These are phyloP conservation scores for Macrotyloma uniflorum DNA, from an alignment of 306 rosid genomes.

Conservation along the genomic window DNA sequence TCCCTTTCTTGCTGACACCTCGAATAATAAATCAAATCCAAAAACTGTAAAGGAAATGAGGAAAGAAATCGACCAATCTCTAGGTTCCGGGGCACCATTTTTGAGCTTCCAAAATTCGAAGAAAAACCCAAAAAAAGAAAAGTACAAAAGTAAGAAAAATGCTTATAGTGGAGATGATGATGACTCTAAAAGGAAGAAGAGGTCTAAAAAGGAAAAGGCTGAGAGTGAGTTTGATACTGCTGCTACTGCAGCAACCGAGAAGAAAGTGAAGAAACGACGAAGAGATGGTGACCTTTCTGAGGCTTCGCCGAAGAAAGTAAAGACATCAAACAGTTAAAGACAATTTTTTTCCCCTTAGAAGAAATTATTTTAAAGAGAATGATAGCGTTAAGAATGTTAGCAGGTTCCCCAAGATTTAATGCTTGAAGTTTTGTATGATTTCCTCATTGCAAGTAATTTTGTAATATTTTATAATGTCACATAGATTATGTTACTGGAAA, in stretches of 20 bases:
- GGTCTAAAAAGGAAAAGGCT: slow-evolving; percentile 42
- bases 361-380: neutral
- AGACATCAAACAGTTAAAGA: slow-evolving; percentile 21
- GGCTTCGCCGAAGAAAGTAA: slow-evolving; percentile 42
- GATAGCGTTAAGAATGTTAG: slow-evolving; percentile 16
- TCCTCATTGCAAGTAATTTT: slow-evolving; percentile 31
- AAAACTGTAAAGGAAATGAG: slow-evolving; percentile 61
- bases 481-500: slow-evolving; percentile 28
- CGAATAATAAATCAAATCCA: slow-evolving; percentile 47
- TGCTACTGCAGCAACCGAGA: slow-evolving; percentile 8
- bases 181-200: slow-evolving; percentile 43
- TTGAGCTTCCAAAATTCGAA: slow-evolving; percentile 65
- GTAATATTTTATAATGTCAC: slow-evolving; percentile 28
- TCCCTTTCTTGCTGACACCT: slow-evolving; percentile 55
- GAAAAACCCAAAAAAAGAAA: slow-evolving; percentile 51
- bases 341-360: neutral
- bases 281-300: slow-evolving; percentile 39
- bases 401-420: neutral
- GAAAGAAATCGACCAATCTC: slow-evolving; percentile 64
- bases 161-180: slow-evolving; percentile 44
- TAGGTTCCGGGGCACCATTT: slow-evolving; percentile 62
- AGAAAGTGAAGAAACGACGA: slow-evolving; percentile 42
- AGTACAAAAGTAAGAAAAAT: slow-evolving; percentile 41
- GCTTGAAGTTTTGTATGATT: slow-evolving; percentile 17
- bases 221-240: slow-evolving; percentile 36